phyloP scores from a whole-genome alignment of 2,329 filamentous ascomycete species.

The Chaetomium globosum region DNA sequence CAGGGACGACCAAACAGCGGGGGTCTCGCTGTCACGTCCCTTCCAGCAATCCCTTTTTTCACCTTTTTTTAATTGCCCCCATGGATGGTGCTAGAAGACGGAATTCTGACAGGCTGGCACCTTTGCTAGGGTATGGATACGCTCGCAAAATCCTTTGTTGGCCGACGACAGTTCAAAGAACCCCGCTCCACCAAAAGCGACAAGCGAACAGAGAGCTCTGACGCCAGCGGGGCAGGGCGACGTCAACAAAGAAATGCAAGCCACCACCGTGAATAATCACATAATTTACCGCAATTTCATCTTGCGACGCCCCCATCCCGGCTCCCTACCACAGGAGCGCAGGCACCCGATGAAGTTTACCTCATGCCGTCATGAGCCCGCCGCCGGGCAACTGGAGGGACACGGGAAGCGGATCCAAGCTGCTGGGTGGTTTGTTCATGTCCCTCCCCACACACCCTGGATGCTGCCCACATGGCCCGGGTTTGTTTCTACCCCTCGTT shows the following conservation, averaged over 20 bases:
- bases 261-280: background rate
- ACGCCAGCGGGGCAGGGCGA: constrained; percentile 17
- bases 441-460: background rate
- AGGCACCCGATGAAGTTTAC: background rate
- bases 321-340: background rate
- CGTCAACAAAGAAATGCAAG: constrained; percentile 12
- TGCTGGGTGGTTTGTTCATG: constrained; percentile 28
- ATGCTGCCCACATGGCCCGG: constrained; percentile 17
- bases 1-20: constrained; percentile 3
- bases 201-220: constrained; percentile 2
- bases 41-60: constrained; percentile 3
- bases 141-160: constrained; percentile 5
- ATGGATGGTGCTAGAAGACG: background rate
- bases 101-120: background rate
- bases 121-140: background rate
- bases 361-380: background rate
- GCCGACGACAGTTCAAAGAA: constrained; percentile 8
- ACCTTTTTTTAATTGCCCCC: background rate
- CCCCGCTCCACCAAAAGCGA: constrained; percentile 10
- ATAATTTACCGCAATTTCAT: background rate
- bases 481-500: constrained; percentile 1
- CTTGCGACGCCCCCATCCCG: background rate
- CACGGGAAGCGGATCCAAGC: constrained; percentile 31
- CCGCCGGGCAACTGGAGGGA: constrained; percentile 18
- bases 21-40: background rate